phyloP scores from a whole-genome alignment of 1,284 basidiomycete species.

The Athelia psychrophila region DNA sequence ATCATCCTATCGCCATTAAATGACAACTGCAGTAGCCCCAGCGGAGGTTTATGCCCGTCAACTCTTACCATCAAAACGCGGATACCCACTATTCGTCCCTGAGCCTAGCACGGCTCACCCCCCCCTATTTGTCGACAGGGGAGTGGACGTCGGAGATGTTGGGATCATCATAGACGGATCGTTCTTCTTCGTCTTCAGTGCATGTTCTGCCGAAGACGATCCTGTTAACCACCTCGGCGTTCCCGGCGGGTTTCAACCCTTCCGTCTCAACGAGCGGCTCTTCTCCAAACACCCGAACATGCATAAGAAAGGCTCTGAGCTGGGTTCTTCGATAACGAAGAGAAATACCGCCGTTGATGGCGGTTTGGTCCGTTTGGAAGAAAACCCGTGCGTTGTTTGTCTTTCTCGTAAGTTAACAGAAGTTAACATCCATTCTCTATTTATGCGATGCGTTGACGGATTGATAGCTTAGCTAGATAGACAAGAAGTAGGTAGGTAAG shows the following conservation, averaged over 20 bases:
- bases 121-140: conserved; percentile 17
- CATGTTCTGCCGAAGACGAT: background rate
- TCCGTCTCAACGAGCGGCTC: background rate
- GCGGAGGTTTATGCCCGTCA: background rate
- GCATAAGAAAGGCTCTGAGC: background rate
- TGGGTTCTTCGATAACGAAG: background rate
- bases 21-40: background rate
- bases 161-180: conserved; percentile 21
- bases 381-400: background rate
- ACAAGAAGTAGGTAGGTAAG: no score
- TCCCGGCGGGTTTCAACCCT: background rate
- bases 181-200: conserved; percentile 28
- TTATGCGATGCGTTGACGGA: no score
- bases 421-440: background rate
- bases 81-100: conserved; percentile 28
- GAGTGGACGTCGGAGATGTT: conserved; percentile 28
- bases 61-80: conserved; percentile 7
- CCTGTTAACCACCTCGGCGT: background rate
- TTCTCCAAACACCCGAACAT: background rate
- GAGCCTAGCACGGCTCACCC: conserved; percentile 17
- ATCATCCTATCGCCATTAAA: background rate
- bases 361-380: background rate
- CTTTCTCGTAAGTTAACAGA: background rate
- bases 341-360: background rate
- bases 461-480: no score